These are phyloP conservation scores for Orbilia javanica DNA, from an alignment of 2,329 filamentous ascomycete species.

Conservation along the genomic window DNA sequence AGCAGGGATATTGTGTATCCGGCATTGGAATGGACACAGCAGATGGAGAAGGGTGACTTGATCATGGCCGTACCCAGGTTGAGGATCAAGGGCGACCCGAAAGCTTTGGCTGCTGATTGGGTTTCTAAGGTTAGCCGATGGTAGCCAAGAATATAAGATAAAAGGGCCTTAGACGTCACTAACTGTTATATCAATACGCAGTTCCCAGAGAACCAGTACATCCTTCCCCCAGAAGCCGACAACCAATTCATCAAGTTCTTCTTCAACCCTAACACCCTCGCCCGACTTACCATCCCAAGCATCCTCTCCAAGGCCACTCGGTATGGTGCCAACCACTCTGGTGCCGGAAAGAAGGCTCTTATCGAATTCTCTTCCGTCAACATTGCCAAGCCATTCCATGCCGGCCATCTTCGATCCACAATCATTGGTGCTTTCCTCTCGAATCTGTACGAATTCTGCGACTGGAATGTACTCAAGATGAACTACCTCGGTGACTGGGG, in stretches of 20 bases:
- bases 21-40: conserved; percentile 81
- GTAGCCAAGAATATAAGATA: neutral
- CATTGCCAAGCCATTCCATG: conserved; percentile 85
- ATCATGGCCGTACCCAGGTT: conserved; percentile 83
- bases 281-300: conserved; percentile 76
- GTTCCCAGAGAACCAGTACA: conserved; percentile 80
- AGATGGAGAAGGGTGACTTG: conserved; percentile 85
- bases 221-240: conserved; percentile 76
- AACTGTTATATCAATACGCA: conserved; percentile 63
- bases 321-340: conserved; percentile 76
- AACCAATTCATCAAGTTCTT: conserved; percentile 83
- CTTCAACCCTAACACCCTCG: conserved; percentile 78
- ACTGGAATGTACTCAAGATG: conserved; percentile 78
- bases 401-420: conserved; percentile 79
- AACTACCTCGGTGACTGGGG: conserved; percentile 87
- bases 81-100: conserved; percentile 78
- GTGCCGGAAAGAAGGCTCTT: conserved; percentile 74
- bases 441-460: conserved; percentile 76
- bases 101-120: conserved; percentile 74
- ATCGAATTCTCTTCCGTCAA: conserved; percentile 89
- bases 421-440: conserved; percentile 80
- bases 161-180: neutral
- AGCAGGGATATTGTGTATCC: conserved; percentile 79
- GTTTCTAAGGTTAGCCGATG: conserved; percentile 69
- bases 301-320: conserved; percentile 73